Evolutionary conservation across 139 green algal genomes (phyloP).

Genomic region (Asterochloris erici): DNA sequence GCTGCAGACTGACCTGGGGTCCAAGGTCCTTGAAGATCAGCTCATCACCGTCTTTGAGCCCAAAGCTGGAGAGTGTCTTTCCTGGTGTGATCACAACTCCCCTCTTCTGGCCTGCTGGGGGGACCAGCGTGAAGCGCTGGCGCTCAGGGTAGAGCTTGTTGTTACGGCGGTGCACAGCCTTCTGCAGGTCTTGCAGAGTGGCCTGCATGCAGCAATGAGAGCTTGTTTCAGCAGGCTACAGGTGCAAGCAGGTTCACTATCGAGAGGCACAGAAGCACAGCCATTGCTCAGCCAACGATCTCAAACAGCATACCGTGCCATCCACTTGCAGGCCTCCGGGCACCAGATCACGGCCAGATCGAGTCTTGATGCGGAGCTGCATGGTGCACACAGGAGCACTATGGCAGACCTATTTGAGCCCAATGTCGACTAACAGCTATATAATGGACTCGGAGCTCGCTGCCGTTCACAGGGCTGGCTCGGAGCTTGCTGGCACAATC

Average conservation of each 20-base stretch:
- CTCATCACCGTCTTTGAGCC: slow-evolving; percentile 44
- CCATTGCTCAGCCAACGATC: not conserved
- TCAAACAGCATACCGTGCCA: slow-evolving; percentile 26
- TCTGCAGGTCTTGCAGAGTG: slow-evolving; percentile 77
- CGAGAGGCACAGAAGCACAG: not conserved
- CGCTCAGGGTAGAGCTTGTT: slow-evolving; percentile 57
- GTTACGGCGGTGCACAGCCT: slow-evolving; percentile 55
- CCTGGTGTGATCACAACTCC: slow-evolving; percentile 53
- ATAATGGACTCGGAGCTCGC: too few species aligned
- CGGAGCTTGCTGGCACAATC: too few species aligned
- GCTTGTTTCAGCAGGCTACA: not conserved
- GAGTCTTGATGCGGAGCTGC: slow-evolving; percentile 39
- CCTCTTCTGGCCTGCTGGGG: slow-evolving; percentile 51
- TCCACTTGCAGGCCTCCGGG: slow-evolving; percentile 38
- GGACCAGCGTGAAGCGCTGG: slow-evolving; percentile 74
- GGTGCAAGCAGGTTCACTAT: not conserved
- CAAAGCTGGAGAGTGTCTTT: slow-evolving; percentile 67
- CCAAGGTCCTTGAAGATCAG: slow-evolving; percentile 97
- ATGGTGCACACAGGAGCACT: slow-evolving; percentile 17
- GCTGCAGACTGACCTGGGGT: slow-evolving; percentile 51
- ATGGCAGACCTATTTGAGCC: too few species aligned
- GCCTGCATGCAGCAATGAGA: slow-evolving; percentile 44
- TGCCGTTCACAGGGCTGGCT: too few species aligned
- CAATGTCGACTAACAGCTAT: too few species aligned
- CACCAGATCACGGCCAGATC: slow-evolving; percentile 44